phyloP scores from a whole-genome alignment of 371 early-diverging fungal species.

The Mucor velutinosus region DNA sequence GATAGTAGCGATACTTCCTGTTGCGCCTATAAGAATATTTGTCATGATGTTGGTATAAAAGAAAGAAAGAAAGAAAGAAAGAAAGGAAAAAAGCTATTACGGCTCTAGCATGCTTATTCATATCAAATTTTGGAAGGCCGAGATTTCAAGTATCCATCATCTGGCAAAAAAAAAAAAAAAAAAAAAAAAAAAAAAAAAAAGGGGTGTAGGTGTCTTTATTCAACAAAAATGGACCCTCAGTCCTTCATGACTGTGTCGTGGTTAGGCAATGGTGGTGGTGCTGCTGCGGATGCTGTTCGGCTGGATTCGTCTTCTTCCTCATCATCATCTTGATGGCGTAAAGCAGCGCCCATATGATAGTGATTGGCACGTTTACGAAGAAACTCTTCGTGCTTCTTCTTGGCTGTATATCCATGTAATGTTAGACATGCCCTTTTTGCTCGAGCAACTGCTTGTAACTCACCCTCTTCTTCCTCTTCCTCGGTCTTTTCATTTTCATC shows the following conservation, averaged over 20 bases:
- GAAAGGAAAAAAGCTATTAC: too few relatives aligned
- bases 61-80: too few relatives aligned
- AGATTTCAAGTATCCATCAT: too few relatives aligned
- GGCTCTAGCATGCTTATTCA: too few relatives aligned
- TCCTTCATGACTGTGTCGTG: background rate
- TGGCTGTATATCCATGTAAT: conserved; percentile 18
- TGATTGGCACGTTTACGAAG: conserved; percentile 75
- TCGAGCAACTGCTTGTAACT: background rate
- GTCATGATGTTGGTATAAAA: conserved; percentile 23
- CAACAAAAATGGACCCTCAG: background rate
- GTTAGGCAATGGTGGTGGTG: background rate
- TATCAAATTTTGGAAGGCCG: too few relatives aligned
- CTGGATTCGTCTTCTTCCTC: conserved; percentile 13
- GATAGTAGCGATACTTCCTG: conserved; percentile 91
- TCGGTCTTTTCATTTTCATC: conserved; percentile 48
- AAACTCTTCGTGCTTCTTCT: conserved; percentile 66
- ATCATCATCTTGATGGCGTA: conserved; percentile 40
- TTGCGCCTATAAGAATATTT: conserved; percentile 78
- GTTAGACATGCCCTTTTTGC: background rate
- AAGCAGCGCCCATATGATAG: conserved; percentile 62
- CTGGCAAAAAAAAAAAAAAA: too few relatives aligned
- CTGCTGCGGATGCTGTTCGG: background rate
- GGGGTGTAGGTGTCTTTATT: too few relatives aligned
- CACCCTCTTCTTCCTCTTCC: conserved; percentile 33
- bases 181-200: too few relatives aligned